phyloP scores from a whole-genome alignment of 805 yeast species.

The Allodekkera sacchari region DNA sequence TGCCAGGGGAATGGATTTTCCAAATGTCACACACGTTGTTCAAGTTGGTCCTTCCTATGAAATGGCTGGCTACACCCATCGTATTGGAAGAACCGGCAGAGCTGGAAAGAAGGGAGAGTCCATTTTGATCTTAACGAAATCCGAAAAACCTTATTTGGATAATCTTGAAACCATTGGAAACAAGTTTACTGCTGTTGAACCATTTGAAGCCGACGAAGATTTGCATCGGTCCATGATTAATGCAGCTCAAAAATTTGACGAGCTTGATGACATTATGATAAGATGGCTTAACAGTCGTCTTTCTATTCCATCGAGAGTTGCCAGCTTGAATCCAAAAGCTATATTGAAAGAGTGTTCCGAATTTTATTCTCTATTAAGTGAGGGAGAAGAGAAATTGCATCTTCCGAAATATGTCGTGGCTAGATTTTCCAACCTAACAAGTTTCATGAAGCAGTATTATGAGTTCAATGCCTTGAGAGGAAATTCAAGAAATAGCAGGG shows the following conservation, averaged over 20 bases:
- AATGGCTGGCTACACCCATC: slow-evolving; percentile 76
- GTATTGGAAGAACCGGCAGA: slow-evolving; percentile 95
- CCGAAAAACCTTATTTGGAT: slow-evolving; percentile 49
- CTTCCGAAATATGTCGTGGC: too few species aligned
- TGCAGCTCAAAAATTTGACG: slow-evolving; percentile 15
- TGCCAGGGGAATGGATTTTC: slow-evolving; percentile 96
- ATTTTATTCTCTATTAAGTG: slow-evolving; percentile 20
- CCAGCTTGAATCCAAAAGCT: slow-evolving; percentile 22
- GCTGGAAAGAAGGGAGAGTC: slow-evolving; percentile 79
- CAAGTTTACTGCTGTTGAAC: slow-evolving; percentile 35
- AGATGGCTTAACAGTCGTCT: slow-evolving; percentile 11
- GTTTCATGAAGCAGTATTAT: too few species aligned
- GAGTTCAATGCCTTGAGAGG: too few species aligned
- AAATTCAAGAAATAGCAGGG: too few species aligned
- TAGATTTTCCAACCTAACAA: too few species aligned
- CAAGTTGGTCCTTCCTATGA: slow-evolving; percentile 76
- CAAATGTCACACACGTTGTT: slow-evolving; percentile 74
- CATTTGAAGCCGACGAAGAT: slow-evolving; percentile 30
- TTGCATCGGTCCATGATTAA: slow-evolving; percentile 28
- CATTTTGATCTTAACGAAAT: slow-evolving; percentile 43
- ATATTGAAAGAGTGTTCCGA: slow-evolving; percentile 26
- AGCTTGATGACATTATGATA: slow-evolving; percentile 9
- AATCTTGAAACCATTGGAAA: slow-evolving; percentile 48
- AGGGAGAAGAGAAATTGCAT: slow-evolving; percentile 9
- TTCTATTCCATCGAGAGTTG: slow-evolving; percentile 19